Percentiles rank a stretch among this genome's conserved stretches.
phyloP scores from a whole-genome alignment of 2,329 filamentous ascomycete species.

The Aspergillus fischeri region DNA sequence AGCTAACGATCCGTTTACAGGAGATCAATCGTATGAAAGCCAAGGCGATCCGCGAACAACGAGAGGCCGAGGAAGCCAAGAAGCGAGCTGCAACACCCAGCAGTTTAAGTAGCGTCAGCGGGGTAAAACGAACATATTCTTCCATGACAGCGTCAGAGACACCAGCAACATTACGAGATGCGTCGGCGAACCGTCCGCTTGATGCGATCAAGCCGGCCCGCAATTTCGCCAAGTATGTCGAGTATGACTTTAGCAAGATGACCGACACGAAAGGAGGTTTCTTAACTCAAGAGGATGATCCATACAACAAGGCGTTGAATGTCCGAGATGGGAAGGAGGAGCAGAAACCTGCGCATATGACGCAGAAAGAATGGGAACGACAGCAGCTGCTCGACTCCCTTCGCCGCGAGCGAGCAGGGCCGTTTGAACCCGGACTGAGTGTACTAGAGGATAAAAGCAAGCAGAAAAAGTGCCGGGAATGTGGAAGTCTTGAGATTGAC shows the following conservation, averaged over 20 bases:
- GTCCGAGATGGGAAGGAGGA: slow-evolving; percentile 49
- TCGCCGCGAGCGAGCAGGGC: slow-evolving; percentile 69
- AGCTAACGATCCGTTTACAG: slow-evolving; percentile 42
- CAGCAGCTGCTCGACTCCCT: slow-evolving; percentile 70
- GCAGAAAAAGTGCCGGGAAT: slow-evolving; percentile 78
- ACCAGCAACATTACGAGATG: slow-evolving; percentile 64
- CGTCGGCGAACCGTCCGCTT: slow-evolving; percentile 37
- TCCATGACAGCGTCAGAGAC: slow-evolving; percentile 54
- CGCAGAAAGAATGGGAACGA: slow-evolving; percentile 84
- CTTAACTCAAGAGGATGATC: slow-evolving; percentile 84
- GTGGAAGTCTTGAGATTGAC: slow-evolving; percentile 79
- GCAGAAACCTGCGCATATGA: slow-evolving; percentile 81
- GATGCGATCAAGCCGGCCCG: slow-evolving; percentile 66
- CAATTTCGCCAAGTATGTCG: slow-evolving; percentile 91
- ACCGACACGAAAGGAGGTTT: slow-evolving; percentile 97
- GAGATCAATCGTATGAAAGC: slow-evolving; percentile 85
- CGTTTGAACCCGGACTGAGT: slow-evolving; percentile 85
- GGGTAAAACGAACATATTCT: slow-evolving; percentile 69
- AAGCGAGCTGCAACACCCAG: slow-evolving; percentile 32
- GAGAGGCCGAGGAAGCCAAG: slow-evolving; percentile 58
- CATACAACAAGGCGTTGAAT: slow-evolving; percentile 74
- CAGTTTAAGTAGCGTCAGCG: slow-evolving; percentile 46
- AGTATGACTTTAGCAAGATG: slow-evolving; percentile 98
- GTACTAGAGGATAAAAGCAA: slow-evolving; percentile 60
- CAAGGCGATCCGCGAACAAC: slow-evolving; percentile 76